These are phyloP conservation scores for Neurospora cerealis DNA, from an alignment of 495 filamentous ascomycete species.

Conservation along the genomic window DNA sequence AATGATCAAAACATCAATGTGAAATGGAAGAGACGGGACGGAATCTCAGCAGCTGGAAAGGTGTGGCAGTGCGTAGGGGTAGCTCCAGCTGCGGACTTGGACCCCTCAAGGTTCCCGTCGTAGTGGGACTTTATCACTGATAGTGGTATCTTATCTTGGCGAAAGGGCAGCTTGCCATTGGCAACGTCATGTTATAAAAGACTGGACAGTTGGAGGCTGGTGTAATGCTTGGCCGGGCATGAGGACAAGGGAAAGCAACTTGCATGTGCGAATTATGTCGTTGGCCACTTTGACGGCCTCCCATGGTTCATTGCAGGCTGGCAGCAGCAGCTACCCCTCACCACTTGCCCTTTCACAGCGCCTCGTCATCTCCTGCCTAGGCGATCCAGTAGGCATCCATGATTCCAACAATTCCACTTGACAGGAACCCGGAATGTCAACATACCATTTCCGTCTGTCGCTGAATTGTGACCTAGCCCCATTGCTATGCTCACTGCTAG, in stretches of 20 bases:
- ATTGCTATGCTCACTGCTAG: background rate
- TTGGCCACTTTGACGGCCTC: background rate
- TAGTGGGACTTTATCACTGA: background rate
- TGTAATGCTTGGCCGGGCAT: background rate
- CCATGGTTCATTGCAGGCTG: background rate
- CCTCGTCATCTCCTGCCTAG: background rate
- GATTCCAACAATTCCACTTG: background rate
- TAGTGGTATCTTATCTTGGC: background rate
- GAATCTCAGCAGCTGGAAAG: background rate
- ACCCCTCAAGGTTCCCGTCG: background rate
- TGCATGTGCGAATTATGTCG: background rate
- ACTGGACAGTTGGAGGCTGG: background rate
- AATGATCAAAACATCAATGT: background rate
- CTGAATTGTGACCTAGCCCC: background rate
- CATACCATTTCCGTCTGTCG: background rate
- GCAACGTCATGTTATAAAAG: background rate
- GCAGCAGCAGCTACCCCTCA: background rate
- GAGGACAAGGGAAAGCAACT: background rate
- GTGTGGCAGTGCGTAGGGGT: background rate
- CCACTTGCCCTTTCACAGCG: background rate
- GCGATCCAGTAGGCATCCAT: background rate
- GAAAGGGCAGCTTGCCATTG: background rate
- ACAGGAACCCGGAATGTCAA: background rate
- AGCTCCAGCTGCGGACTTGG: background rate
- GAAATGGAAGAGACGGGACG: background rate